phyloP scores from a whole-genome alignment of 176 grass and related monocot species.

The bread wheat (Triticum aestivum) region DNA sequence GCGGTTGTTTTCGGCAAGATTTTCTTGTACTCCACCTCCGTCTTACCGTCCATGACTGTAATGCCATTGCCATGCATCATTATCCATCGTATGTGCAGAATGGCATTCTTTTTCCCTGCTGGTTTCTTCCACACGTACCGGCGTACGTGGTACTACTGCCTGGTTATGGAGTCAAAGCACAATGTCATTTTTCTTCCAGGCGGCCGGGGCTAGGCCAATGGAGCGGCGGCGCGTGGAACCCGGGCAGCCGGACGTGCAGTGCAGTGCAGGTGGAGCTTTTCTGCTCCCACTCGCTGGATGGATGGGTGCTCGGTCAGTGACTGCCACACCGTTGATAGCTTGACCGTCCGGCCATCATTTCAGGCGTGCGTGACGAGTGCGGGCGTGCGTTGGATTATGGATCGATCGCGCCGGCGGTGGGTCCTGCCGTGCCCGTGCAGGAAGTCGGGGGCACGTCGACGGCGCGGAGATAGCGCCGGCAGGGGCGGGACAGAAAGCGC shows the following conservation, averaged over 20 bases:
- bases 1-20: no score
- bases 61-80: not conserved
- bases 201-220: not conserved
- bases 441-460: no score
- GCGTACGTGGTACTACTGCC: not conserved
- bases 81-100: not conserved
- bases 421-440: no score
- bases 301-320: not conserved
- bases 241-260: not conserved
- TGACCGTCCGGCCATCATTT: not conserved
- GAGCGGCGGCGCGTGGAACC: not conserved
- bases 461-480: no score
- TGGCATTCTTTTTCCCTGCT: not conserved
- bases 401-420: no score
- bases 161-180: not conserved
- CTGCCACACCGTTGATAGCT: not conserved
- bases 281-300: not conserved
- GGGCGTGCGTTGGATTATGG: no score
- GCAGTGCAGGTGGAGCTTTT: not conserved
- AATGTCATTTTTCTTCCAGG: not conserved
- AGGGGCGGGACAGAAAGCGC: no score
- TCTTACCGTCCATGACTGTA: no score
- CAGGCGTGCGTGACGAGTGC: no score
- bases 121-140: not conserved
- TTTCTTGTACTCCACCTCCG: no score